phyloP scores from a whole-genome alignment of 1,284 basidiomycete genomes.

The Malassezia sp. region DNA sequence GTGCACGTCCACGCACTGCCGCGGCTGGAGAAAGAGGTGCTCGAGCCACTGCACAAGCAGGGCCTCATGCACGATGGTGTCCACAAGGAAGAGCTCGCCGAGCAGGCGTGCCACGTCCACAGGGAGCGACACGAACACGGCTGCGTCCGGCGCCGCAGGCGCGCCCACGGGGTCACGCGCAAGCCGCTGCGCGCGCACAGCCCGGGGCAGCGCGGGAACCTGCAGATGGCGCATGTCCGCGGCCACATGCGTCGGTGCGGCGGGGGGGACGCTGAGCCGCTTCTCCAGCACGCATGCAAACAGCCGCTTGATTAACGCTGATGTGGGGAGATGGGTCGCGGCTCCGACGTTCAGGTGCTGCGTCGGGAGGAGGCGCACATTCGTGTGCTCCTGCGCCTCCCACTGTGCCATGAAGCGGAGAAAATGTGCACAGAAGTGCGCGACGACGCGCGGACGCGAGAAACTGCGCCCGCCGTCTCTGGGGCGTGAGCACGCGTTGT shows the following conservation, averaged over 20 bases:
- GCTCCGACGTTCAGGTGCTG: not conserved
- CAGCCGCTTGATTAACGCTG: constrained; percentile 6
- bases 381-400: not conserved
- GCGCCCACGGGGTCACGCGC: too few species aligned
- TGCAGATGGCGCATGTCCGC: too few species aligned
- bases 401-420: not conserved
- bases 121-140: too few species aligned
- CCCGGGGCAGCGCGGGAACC: too few species aligned
- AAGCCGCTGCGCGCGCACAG: too few species aligned
- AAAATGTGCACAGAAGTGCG: not conserved
- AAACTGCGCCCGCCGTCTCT: constrained; percentile 8
- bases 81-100: constrained; percentile 3
- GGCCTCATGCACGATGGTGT: not conserved
- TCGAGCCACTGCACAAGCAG: constrained; percentile 5
- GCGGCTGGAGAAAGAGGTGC: constrained; percentile 1
- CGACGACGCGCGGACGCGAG: constrained; percentile 4
- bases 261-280: too few species aligned
- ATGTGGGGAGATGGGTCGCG: not conserved
- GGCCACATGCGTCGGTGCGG: too few species aligned
- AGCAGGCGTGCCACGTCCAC: constrained; percentile 12
- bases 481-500: too few species aligned
- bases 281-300: too few species aligned
- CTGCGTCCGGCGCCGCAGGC: too few species aligned
- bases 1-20: constrained; percentile 7
- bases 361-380: constrained; percentile 1